Evolutionary conservation across 1,284 basidiomycete species (phyloP), one percentile per base, ranked within the genome.

Genomic region (Marasmius fiardii): DNA sequence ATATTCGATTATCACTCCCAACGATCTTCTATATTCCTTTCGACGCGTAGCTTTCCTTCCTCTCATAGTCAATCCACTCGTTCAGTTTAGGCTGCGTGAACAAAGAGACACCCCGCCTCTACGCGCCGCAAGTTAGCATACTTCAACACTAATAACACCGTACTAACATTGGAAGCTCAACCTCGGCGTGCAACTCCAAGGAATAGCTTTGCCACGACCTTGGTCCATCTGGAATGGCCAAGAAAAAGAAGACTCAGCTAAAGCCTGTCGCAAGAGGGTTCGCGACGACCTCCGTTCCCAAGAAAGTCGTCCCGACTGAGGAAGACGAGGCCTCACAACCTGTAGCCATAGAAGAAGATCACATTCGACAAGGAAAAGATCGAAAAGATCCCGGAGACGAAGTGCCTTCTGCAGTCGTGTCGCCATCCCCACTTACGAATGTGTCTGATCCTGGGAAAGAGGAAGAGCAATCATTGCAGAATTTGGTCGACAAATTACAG

Each of bases 271-370:
- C 68, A 39, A 79, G 86, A 55, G 92, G 90, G 14, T 94, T 95
- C 65, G 90, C 93, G 39, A 95, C 93, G 1, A 93, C 90, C 7
- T 98, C 95, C 24, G 82, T 88, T 49, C 92, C 88, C 54, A 96
- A 92, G 80, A 95, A 92, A 72, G 75, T 77, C 43, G 69, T 73
- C 16, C 52, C 51, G 21, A 52, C 57, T 21, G 65, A 67, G 54
- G 58, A 64, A 16, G 66, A 69, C 43, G 64, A 65, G 28, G 28
- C 10, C 52, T 54, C 56, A 56, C 60, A 61, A 53, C 47, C 54
- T 24, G 56, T 52, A 26, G 44, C 55, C 24, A 21, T 23, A 8
- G 43, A 43, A 45, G 11, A 41, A 6, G 26, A 50, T 20, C 34
- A 50, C 47, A 11, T 20, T 12, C 55, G 54, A 1, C 53, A 47